Base-by-base conservation (phyloP, 2,329 filamentous ascomycete genomes). In the Fusarium oligoseptatum region DNA sequence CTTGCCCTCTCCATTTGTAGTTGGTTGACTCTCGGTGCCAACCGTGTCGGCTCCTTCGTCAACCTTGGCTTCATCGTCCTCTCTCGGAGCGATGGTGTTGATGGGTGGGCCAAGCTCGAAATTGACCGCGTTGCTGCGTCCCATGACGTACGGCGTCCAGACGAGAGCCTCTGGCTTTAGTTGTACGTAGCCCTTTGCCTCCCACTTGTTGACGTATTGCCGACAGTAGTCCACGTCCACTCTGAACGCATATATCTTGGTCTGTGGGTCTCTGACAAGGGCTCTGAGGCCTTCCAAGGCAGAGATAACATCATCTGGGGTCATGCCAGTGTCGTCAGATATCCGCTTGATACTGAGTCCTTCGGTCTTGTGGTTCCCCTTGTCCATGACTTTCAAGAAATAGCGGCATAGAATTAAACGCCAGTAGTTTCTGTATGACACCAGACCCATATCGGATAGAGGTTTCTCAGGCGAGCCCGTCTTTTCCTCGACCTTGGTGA, bases 341-440 rank as follows among this genome's bases (percentile, higher is more conserved):
- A 97, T 94, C 34, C 90, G 86, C 72, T 88, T 88, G 77, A 92
- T 87, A 72, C 90, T 92, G 20, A 92, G 83, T 2, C 89, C 88
- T 11, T 85, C 84, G 68, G 84, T 85, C 64, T 76, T 78, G 60
- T 81, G 71, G n/a, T 77, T 74, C 2, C 74, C 79, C 2, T 71
- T 71, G 10, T 81, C 78, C 71, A 83, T 76, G 14, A 78, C 67
- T 74, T 92, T 84, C 41, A 95, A 86, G 8, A 99, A 88, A 76
- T 98, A 94, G 72, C 94, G 93, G 80, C 95, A 98, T 64, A 99
- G 86, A 3, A 97, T 88, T 11, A 98, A 86, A 22, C 97, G 92
- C 97, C 97, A 99, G 82, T 99, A 99, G 78, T 97, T 98, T 52
- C 97, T 92, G 81, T 99, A 99, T 2, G 96, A 98, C 5, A 98